Evolutionary conservation across 2,329 filamentous ascomycete species (phyloP), one percentile per base, ranked within the genome.

Genomic region (Neurospora crassa): DNA sequence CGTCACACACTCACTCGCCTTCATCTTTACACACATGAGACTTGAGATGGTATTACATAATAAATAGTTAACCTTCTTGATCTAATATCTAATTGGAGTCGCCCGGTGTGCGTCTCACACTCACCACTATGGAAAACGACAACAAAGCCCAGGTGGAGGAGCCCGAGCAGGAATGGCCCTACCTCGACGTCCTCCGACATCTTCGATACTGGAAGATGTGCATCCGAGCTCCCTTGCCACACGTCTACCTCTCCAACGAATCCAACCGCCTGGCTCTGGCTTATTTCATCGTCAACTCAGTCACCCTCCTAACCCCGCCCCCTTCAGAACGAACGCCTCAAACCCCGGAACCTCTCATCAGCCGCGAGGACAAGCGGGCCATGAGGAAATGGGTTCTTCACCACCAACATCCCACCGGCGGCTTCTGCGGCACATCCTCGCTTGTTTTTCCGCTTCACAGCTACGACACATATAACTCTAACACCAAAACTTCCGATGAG

Each of bases 161-260:
- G 14, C 68, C 73, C 18, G 75, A 75, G 10, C 20, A 59, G n/a
- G 47, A 59, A 34, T 47, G 45, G 45, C 77, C 80, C 3, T 75
- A 78, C 34, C 81, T 92, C 73, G 83, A 91, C 78, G 88, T 85
- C 71, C 84, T 87, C 68, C 87, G 86, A 71, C 96, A 99, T 80
- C 84, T 96, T 79, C 93, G 91, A 79, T 99, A 97, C 86, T 99
- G 94, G 91, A 88, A 94, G 75, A 90, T 94, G 79, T 97, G 95
- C 80, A 87, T 96, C 74, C 91, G 91, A 79, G 91, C 90, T 34
- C 87, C 91, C 73, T 89, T 99, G 7, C 96, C 96, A 0, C 87
- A 90, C 67, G 86, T 89, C 74, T 99, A 98, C 83, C 96, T 92
- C 18, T 86, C 90, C 79, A 96, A 92, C 80, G 96, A 99, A 83